These are phyloP conservation scores for Geotrichum phurueaensis DNA, from an alignment of 1,139 yeast species.

Conservation along the genomic window DNA sequence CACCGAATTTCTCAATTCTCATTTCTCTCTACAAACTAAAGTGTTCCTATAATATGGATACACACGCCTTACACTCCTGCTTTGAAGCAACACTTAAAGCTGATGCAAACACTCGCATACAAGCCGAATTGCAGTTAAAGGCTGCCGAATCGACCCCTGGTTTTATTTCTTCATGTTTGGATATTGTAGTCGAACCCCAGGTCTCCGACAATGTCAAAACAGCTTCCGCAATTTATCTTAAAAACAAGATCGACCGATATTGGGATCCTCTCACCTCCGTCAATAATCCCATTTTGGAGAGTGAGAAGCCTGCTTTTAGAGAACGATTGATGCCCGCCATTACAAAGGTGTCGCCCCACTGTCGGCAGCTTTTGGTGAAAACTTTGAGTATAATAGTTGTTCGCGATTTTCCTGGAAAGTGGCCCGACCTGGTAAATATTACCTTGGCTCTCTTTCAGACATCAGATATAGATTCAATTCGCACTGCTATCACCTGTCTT, in stretches of 20 bases:
- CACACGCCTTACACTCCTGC: constrained; percentile 59
- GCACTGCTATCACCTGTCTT: constrained; percentile 71
- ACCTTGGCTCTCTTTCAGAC: constrained; percentile 52
- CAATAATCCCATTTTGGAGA: constrained; percentile 45
- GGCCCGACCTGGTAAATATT: constrained; percentile 61
- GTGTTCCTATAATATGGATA: constrained; percentile 50
- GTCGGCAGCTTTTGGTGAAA: constrained; percentile 58
- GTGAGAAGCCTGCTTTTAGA: constrained; percentile 67
- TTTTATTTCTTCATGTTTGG: constrained; percentile 77
- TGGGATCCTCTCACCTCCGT: constrained; percentile 46
- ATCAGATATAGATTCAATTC: constrained; percentile 52
- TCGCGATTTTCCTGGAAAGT: constrained; percentile 59
- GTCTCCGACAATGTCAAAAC: constrained; percentile 55
- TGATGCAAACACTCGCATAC: constrained; percentile 53
- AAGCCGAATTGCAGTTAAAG: constrained; percentile 63
- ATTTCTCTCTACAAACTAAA: neutral
- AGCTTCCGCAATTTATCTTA: constrained; percentile 84
- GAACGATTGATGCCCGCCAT: constrained; percentile 51
- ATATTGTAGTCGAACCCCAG: constrained; percentile 53
- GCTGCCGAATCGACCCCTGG: constrained; percentile 58
- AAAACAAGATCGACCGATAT: constrained; percentile 62
- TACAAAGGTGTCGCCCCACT: constrained; percentile 38
- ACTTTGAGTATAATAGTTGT: constrained; percentile 61
- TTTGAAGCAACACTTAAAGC: constrained; percentile 77
- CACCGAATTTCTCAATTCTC: neutral